A percentile compares a stretch with the other conserved stretches of the same genome.
Evolutionary conservation across 2,329 filamentous ascomycete genomes (phyloP).

Genomic region (Fusarium sp.): DNA sequence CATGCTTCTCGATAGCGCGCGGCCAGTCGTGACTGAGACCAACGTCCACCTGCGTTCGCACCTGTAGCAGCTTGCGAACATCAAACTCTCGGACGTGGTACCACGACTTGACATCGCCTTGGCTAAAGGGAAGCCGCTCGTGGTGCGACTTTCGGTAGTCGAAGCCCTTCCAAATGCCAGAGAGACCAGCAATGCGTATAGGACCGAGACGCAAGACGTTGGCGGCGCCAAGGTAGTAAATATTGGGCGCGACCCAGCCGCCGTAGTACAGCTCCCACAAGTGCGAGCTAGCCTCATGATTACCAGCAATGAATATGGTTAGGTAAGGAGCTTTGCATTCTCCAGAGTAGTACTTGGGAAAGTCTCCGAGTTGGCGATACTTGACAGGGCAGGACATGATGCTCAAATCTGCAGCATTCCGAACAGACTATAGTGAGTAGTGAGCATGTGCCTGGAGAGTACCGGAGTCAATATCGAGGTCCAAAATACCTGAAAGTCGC

Average conservation of each 20-base stretch:
- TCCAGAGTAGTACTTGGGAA: constrained; percentile 93
- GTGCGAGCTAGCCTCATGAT: constrained; percentile 93
- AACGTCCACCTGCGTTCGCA: constrained; percentile 89
- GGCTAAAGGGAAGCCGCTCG: constrained; percentile 86
- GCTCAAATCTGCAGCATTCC: constrained; percentile 87
- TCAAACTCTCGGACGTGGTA: constrained; percentile 94
- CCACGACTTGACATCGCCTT: constrained; percentile 80
- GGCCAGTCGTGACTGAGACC: constrained; percentile 98
- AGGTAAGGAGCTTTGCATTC: constrained; percentile 81
- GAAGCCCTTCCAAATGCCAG: constrained; percentile 93
- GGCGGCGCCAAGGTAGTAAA: constrained; percentile 95
- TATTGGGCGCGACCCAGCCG: constrained; percentile 95
- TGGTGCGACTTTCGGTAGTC: constrained; percentile 87
- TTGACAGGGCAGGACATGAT: constrained; percentile 91
- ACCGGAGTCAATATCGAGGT: not conserved
- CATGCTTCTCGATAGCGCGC: constrained; percentile 80
- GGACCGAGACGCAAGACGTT: constrained; percentile 88
- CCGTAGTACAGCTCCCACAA: constrained; percentile 95
- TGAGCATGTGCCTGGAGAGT: constrained; percentile 1
- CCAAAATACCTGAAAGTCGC: constrained; percentile 82
- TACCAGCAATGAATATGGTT: constrained; percentile 92
- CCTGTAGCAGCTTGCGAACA: constrained; percentile 85
- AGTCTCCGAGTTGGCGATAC: constrained; percentile 89
- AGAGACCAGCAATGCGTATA: constrained; percentile 87
- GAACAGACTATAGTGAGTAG: constrained; percentile 70